Conservation (phyloP, 2,329 filamentous ascomycete genomes). For the Pleomassaria siparia region DNA sequence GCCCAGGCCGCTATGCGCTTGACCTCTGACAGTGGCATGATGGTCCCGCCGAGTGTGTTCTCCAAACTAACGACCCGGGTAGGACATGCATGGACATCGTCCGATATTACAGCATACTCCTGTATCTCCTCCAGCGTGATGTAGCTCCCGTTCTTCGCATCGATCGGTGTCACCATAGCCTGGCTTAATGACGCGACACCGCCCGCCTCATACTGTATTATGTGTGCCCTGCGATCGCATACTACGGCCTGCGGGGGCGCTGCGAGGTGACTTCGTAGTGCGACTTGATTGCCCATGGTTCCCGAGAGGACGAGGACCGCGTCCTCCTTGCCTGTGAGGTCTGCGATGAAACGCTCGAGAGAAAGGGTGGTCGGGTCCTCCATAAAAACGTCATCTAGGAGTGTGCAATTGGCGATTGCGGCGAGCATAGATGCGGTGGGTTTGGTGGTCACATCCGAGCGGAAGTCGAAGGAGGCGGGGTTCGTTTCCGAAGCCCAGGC, state of each 20-base stretch:
- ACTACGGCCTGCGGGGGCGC: conserved; percentile 81
- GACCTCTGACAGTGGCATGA: conserved; percentile 75
- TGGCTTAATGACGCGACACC: conserved; percentile 72
- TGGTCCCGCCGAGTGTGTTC: conserved; percentile 78
- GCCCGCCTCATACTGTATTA: conserved; percentile 68
- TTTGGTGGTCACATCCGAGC: conserved; percentile 48
- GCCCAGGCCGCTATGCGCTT: conserved; percentile 70
- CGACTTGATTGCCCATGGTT: conserved; percentile 92
- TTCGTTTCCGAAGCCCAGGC: conserved; percentile 48
- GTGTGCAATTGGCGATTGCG: conserved; percentile 73
- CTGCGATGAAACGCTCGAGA: conserved; percentile 73
- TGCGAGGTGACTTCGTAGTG: conserved; percentile 72
- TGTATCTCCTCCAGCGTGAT: conserved; percentile 77
- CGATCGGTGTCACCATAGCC: conserved; percentile 67
- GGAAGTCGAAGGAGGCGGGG: conserved; percentile 58
- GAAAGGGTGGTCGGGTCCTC: conserved; percentile 78
- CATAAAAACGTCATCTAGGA: conserved; percentile 80
- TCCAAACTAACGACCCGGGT: conserved; percentile 81
- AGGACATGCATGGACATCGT: conserved; percentile 76
- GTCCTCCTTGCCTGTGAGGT: conserved; percentile 72
- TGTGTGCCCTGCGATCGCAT: conserved; percentile 77
- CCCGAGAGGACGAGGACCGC: conserved; percentile 83
- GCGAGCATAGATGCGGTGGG: conserved; percentile 69
- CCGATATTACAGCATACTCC: conserved; percentile 62
- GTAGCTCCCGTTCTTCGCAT: conserved; percentile 70